Conservation (phyloP, 2,329 filamentous ascomycete species). For the Aspergillus sergii region DNA sequence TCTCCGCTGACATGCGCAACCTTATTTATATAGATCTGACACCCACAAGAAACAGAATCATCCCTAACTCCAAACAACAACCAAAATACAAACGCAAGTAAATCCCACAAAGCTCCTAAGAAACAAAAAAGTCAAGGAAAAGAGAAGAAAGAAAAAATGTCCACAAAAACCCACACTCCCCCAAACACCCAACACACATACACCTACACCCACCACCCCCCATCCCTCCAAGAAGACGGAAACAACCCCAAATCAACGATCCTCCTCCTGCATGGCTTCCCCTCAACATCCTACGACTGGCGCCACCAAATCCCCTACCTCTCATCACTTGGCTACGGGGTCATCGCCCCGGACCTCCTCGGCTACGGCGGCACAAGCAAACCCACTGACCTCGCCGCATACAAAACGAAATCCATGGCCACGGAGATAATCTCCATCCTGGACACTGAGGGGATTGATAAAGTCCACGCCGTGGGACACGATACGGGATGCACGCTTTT, state of each 20-base stretch:
- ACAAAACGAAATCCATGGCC: constrained; percentile 35
- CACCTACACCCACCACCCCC: constrained; percentile 32
- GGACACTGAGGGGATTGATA: constrained; percentile 24
- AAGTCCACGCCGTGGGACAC: constrained; percentile 29
- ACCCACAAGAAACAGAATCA: neutral
- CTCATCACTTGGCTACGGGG: constrained; percentile 41
- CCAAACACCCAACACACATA: constrained; percentile 24
- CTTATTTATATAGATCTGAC: neutral
- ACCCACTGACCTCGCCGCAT: constrained; percentile 29
- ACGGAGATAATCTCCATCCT: constrained; percentile 39
- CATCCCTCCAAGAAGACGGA: neutral
- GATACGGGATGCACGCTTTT: constrained; percentile 29
- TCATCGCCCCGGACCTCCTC: constrained; percentile 48
- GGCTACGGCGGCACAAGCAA: constrained; percentile 42
- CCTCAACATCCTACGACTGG: constrained; percentile 52
- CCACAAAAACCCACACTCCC: constrained; percentile 17
- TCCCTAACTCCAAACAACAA: neutral
- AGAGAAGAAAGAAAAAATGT: neutral
- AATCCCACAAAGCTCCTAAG: no score
- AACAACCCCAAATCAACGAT: constrained; percentile 34
- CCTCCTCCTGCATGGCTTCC: constrained; percentile 54
- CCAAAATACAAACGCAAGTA: neutral
- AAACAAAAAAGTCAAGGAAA: neutral
- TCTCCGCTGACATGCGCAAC: neutral
- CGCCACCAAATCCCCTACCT: constrained; percentile 41